phyloP scores from a whole-genome alignment of 2,329 filamentous ascomycete genomes.

The Diaporthe sp. region DNA sequence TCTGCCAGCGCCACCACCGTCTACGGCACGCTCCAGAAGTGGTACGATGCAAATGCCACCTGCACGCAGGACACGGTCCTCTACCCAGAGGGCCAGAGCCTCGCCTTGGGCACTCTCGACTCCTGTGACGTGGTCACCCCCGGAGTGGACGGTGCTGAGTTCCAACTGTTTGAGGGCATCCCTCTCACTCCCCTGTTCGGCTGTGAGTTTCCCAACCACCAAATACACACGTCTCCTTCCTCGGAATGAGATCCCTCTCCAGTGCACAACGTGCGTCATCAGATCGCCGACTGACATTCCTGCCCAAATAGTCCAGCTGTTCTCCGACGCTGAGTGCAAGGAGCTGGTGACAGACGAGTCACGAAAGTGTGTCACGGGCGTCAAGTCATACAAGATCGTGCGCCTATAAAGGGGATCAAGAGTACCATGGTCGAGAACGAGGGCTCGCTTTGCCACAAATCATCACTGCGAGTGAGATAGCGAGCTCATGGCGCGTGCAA shows the following conservation, averaged over 20 bases:
- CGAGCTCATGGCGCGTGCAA: too few relatives aligned
- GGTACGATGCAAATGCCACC: conserved; percentile 8
- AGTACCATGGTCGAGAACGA: too few relatives aligned
- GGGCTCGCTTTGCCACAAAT: too few relatives aligned
- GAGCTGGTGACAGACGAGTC: conserved; percentile 2
- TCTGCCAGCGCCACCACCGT: conserved; percentile 17
- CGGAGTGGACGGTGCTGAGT: conserved; percentile 4
- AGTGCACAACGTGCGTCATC: background rate
- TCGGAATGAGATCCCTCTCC: background rate
- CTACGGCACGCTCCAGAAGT: conserved; percentile 23
- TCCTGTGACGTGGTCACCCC: background rate
- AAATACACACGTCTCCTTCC: background rate
- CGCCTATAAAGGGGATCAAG: background rate
- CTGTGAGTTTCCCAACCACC: background rate
- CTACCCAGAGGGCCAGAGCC: conserved; percentile 57
- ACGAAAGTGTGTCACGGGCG: background rate
- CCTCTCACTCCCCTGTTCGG: background rate
- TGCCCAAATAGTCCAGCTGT: background rate
- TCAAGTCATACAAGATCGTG: conserved; percentile 9
- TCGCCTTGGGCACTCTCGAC: conserved; percentile 76
- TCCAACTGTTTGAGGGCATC: conserved; percentile 4
- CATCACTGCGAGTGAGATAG: background rate
- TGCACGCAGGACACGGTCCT: conserved; percentile 5
- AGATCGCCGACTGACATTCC: background rate
- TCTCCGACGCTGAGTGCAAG: conserved; percentile 12